Conservation (phyloP, 331 rosid genomes). For the Acacia pycnantha region DNA sequence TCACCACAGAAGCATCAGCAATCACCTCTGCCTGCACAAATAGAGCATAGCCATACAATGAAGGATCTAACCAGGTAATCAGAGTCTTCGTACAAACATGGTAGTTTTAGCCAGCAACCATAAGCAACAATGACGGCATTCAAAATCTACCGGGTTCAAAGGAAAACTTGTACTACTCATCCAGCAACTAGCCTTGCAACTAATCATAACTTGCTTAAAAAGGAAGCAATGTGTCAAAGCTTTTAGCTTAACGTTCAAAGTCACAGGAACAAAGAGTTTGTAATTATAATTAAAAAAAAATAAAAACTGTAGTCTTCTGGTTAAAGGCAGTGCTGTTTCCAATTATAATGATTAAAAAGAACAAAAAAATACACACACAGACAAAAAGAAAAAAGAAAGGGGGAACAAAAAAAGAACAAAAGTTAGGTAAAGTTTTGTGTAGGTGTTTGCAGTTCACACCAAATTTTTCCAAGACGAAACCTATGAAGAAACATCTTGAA, state of each 20-base stretch:
- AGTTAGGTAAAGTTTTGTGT: too few species aligned
- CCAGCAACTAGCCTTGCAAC: neutral
- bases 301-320: neutral
- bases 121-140: neutral
- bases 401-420: too few species aligned
- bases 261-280: neutral
- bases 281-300: too few species aligned
- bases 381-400: too few species aligned
- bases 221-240: neutral
- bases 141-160: neutral
- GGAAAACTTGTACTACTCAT: neutral
- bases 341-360: neutral
- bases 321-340: neutral
- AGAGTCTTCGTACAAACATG: neutral
- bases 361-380: neutral
- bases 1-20: slow-evolving; percentile 53
- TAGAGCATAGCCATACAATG: neutral
- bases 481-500: neutral
- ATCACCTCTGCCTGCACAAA: slow-evolving; percentile 52
- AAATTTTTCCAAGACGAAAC: too few species aligned
- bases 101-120: neutral
- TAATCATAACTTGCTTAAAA: neutral
- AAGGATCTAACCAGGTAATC: neutral
- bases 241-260: neutral
- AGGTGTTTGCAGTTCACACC: too few species aligned